Evolutionary conservation across 2,329 filamentous ascomycete species (phyloP), one percentile per base, ranked within the genome.

Genomic region (Colletotrichum liriopes): DNA sequence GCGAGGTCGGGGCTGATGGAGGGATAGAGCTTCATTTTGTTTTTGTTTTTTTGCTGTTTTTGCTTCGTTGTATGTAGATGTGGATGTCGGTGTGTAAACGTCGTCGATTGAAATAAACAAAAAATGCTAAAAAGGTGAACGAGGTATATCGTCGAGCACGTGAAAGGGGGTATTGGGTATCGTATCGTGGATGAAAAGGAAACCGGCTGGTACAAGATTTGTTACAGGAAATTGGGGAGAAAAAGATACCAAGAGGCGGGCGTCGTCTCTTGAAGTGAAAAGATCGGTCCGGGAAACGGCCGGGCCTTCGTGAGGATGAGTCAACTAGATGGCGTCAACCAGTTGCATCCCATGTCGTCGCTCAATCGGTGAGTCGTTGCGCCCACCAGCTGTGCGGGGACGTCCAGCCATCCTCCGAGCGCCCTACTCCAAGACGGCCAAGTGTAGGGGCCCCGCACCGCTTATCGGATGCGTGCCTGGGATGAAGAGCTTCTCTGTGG

Each of bases 11-110:
- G 79, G 4, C 86, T 79, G 73, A 93, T 85, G 47, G 85, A 86
- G 23, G 86, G 78, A 78, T 85, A 91, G 80, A 89, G 91, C 79
- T 88, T 88, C 91, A 93, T 93, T 67, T 67, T 77, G 72, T 23
- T 12, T 51, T 52, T 29, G 35, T 39, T 26, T 23, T 12, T 51
- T 52, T 29, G 35, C 32, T 26, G 35, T 26, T 14, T 51, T 45
- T 47, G 14, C 18, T 32, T 35, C 16, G 26, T 52, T 23, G 32
- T 52, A 52, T 32, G 49, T 52, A 20, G 23, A 20, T 26, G 29
- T 16, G 39, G 35, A 32, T 14, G 23, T 32, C 55, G 26, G 23
- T 18, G 32, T 47, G 14, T 11, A n/a, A 11, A 23, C 29, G 20
- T 56, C n/a, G 41, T 55, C 29, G 32, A 39, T n/a, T 35, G 54